A percentile compares a stretch with the other conserved stretches of the same genome.
These are phyloP conservation scores for Warburgia ugandensis DNA, from an alignment of 164 flowering plant species.

Conservation along the genomic window DNA sequence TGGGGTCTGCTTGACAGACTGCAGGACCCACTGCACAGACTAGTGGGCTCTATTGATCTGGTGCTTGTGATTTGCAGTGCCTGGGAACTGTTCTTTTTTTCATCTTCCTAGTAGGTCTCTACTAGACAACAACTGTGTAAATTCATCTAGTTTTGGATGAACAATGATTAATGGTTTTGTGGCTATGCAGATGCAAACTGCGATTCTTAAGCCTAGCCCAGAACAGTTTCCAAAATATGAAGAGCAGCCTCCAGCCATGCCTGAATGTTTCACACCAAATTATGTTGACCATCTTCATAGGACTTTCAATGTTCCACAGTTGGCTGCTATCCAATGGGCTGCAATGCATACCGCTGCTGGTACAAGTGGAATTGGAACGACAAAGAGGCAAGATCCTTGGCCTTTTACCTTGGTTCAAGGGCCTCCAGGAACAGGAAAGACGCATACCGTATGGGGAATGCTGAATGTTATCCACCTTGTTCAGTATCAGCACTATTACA, in stretches of 20 bases:
- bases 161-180: background rate
- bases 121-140: background rate
- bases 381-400: slow-evolving; percentile 97
- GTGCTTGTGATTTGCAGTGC: too few relatives aligned
- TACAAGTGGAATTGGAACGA: slow-evolving; percentile 43
- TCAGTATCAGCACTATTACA: slow-evolving; percentile 91
- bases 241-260: slow-evolving; percentile 89
- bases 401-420: slow-evolving; percentile 98
- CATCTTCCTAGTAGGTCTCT: too few relatives aligned
- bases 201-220: slow-evolving; percentile 87
- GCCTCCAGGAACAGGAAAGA: slow-evolving; percentile 98
- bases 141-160: background rate
- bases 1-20: too few relatives aligned
- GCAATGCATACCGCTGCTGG: slow-evolving; percentile 99
- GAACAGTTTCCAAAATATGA: slow-evolving; percentile 92
- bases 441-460: slow-evolving; percentile 99
- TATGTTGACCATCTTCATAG: slow-evolving; percentile 69
- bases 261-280: slow-evolving; percentile 88
- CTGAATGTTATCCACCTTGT: slow-evolving; percentile 95
- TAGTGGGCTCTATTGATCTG: too few relatives aligned
- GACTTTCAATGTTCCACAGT: slow-evolving; percentile 82
- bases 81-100: too few relatives aligned
- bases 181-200: slow-evolving; percentile 83
- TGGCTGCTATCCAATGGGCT: slow-evolving; percentile 96
- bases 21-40: too few relatives aligned